phyloP scores from a whole-genome alignment of 2,329 filamentous ascomycete genomes.

The Stemphylium lycopersici region DNA sequence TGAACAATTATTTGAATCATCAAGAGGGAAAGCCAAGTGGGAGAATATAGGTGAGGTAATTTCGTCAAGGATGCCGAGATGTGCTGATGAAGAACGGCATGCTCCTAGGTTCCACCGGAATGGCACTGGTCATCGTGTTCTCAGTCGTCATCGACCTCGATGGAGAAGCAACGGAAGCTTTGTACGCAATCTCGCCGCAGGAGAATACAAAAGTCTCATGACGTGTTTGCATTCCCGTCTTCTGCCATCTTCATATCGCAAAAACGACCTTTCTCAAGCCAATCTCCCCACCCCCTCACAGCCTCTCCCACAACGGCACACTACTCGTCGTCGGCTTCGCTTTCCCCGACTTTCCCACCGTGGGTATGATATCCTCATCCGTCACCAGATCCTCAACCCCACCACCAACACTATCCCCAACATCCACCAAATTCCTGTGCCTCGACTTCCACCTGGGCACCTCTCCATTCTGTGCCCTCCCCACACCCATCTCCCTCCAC shows the following conservation, averaged over 20 bases:
- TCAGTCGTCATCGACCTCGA: no score
- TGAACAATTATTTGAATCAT: no score
- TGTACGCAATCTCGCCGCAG: no score
- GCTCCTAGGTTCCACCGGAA: no score
- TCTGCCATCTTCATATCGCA: not conserved
- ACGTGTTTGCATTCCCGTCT: no score
- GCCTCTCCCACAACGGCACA: constrained; percentile 1
- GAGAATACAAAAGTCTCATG: no score
- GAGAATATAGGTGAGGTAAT: no score
- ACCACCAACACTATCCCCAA: constrained; percentile 35
- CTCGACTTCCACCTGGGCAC: constrained; percentile 44
- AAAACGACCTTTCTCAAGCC: not conserved
- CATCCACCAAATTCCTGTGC: constrained; percentile 34
- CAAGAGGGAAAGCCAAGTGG: no score
- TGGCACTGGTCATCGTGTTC: no score
- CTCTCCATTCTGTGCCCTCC: constrained; percentile 35
- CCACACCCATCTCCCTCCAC: constrained; percentile 57
- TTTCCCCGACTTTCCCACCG: constrained; percentile 26
- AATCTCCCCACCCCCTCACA: not conserved
- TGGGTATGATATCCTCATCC: constrained; percentile 40
- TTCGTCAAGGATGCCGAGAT: no score
- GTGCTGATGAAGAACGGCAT: no score
- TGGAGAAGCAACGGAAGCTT: no score
- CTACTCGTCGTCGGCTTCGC: constrained; percentile 1
- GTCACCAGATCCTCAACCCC: constrained; percentile 12